Evolutionary conservation across 148 eudicot genomes (phyloP).

Genomic region (Rhododendron henanense): DNA sequence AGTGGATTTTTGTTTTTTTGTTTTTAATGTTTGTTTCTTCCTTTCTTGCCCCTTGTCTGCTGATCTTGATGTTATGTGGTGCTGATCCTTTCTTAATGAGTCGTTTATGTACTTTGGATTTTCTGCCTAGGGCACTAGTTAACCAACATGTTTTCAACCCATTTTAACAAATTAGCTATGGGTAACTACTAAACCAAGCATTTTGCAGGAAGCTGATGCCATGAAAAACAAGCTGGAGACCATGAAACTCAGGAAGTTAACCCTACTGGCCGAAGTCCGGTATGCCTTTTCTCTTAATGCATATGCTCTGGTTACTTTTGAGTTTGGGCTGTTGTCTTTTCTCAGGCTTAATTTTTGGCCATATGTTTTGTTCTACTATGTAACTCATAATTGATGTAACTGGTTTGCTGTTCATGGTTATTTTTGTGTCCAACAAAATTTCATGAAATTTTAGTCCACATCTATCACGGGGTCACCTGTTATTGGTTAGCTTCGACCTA

Average conservation of each 20-base stretch:
- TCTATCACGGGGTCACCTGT: not conserved
- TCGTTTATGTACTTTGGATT: not conserved
- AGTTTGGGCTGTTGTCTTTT: not conserved
- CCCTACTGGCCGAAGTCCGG: constrained; percentile 46
- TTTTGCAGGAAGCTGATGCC: constrained; percentile 32
- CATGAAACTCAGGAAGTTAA: constrained; percentile 31
- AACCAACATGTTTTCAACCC: not conserved
- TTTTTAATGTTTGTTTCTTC: not conserved
- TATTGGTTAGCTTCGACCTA: not conserved
- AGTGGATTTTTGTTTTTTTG: not conserved
- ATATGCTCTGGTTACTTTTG: not conserved
- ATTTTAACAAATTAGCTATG: not conserved
- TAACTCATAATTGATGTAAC: not conserved
- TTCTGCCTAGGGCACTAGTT: not conserved
- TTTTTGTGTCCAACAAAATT: not conserved
- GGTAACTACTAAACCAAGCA: not conserved
- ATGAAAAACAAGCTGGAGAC: constrained; percentile 35
- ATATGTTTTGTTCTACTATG: not conserved
- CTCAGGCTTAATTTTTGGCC: not conserved
- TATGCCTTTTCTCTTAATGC: constrained; percentile 2
- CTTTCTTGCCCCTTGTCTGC: not conserved
- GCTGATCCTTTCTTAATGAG: not conserved
- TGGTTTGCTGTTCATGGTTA: not conserved
- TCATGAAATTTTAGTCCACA: not conserved
- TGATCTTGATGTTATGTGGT: not conserved